Evolutionary conservation across 768 basidiomycete genomes (phyloP), one percentile per base, ranked within the genome.

Genomic region (Collybia mongolica): DNA sequence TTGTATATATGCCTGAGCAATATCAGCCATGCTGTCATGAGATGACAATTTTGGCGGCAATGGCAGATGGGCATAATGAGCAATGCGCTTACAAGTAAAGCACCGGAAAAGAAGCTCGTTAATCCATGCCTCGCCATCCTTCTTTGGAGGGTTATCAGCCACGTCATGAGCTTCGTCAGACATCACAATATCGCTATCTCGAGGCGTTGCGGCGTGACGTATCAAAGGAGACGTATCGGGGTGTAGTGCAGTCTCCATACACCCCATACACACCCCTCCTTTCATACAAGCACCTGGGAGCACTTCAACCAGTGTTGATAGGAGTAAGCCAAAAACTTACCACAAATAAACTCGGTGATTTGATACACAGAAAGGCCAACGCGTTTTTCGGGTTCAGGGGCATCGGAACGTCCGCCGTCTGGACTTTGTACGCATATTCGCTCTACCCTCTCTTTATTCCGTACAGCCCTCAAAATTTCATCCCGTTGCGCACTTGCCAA

Each of bases 301-400:
- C 18, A 48, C 11, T 15, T 28, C 24, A 49, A 28, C 2, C 9
- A 32, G 32, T 32, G 32, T 3, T 32, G 3, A 12, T 2, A 32
- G 5, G 24, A 26, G n/a, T 44, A 44, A 47, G 42, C 23, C 20
- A 15, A 18, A 12, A 23, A 29, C 73, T 17, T 53, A 72, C 83
- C 80, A 60, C 91, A 93, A 23, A 90, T 71, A 56, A 91, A 93
- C 57, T 91, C 88, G 0, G 89, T 91, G 6, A 79, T 88, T 65
- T 90, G 76, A 51, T 79, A 60, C 29, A 70, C 52, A 39, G 67
- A 68, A 9, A 92, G 70, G 0, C 65, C 72, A 12, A 62, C 58
- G 26, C 81, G 76, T 62, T 80, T 81, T 3, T 60, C 61, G 35
- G 76, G 75, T 39, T 72, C 67, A 1, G 59, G 44, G 19, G 54